Evolutionary conservation across 2,329 filamentous ascomycete genomes (phyloP).

Genomic region (Pseudocercospora pini-densiflorae): DNA sequence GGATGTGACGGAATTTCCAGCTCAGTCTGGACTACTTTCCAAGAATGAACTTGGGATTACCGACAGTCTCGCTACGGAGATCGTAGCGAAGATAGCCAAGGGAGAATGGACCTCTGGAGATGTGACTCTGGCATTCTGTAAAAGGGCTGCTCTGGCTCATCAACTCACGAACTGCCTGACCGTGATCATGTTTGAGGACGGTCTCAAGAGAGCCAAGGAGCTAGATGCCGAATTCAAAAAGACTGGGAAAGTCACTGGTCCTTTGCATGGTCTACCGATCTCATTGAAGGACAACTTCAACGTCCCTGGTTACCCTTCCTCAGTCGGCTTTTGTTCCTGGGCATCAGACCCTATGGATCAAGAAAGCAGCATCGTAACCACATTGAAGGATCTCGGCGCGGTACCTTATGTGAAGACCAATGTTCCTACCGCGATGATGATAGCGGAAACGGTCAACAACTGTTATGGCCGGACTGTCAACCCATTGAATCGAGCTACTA

Average conservation of each 20-base stretch:
- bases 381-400: slow-evolving; percentile 65
- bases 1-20: slow-evolving; percentile 62
- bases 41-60: slow-evolving; percentile 57
- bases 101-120: slow-evolving; percentile 56
- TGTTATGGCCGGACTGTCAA: slow-evolving; percentile 62
- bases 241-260: slow-evolving; percentile 58
- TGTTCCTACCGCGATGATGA: slow-evolving; percentile 71
- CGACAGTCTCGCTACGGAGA: slow-evolving; percentile 42
- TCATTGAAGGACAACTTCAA: slow-evolving; percentile 76
- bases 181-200: slow-evolving; percentile 61
- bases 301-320: slow-evolving; percentile 62
- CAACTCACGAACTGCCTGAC: slow-evolving; percentile 65
- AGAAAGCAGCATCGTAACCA: slow-evolving; percentile 62
- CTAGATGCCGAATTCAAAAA: slow-evolving; percentile 57
- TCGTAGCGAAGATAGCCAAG: slow-evolving; percentile 47
- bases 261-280: slow-evolving; percentile 69
- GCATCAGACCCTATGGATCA: slow-evolving; percentile 62
- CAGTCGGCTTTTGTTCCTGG: slow-evolving; percentile 67
- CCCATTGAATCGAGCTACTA: slow-evolving; percentile 63
- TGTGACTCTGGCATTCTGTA: slow-evolving; percentile 60
- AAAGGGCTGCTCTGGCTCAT: slow-evolving; percentile 59
- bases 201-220: slow-evolving; percentile 55
- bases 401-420: slow-evolving; percentile 74
- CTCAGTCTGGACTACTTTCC: slow-evolving; percentile 63
- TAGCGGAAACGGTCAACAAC: slow-evolving; percentile 69